A percentile compares a stretch with the other conserved stretches of the same genome.
These are phyloP conservation scores for Cordyceps javanica DNA, from an alignment of 2,329 filamentous ascomycete genomes.

Conservation along the genomic window DNA sequence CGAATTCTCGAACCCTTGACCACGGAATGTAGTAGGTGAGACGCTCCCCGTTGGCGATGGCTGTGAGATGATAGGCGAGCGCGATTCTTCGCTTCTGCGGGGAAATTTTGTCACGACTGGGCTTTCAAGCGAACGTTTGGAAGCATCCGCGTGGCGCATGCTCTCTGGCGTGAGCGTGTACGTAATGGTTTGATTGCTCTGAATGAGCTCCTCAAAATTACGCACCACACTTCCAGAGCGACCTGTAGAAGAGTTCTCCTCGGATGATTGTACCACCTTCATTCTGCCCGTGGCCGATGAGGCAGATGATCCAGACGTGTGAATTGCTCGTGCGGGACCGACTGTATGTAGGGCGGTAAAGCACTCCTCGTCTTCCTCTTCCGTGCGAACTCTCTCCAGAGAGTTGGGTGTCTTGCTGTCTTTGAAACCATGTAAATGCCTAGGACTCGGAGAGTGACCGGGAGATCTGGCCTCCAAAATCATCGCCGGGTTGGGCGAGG, in stretches of 20 bases:
- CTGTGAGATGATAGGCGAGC: conserved; percentile 36
- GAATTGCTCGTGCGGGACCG: conserved; percentile 30
- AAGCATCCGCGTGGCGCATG: conserved; percentile 65
- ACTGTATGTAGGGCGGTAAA: background rate
- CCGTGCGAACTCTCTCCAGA: conserved; percentile 2
- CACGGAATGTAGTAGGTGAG: conserved; percentile 7
- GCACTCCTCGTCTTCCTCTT: conserved; percentile 24
- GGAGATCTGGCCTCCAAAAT: background rate
- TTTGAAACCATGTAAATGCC: background rate
- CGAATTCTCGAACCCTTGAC: conserved; percentile 11
- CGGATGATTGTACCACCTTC: conserved; percentile 50
- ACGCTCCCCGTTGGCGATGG: conserved; percentile 28
- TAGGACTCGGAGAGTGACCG: conserved; percentile 1
- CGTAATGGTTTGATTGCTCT: conserved; percentile 75
- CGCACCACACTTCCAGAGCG: conserved; percentile 54
- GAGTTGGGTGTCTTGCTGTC: background rate
- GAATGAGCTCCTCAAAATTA: conserved; percentile 73
- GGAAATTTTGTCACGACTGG: conserved; percentile 35
- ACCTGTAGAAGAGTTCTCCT: conserved; percentile 43
- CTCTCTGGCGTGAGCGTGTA: conserved; percentile 76
- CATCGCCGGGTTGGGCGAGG: conserved; percentile 5
- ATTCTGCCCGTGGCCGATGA: conserved; percentile 45
- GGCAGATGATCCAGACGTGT: conserved; percentile 45
- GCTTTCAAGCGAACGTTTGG: conserved; percentile 36
- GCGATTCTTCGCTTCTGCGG: conserved; percentile 43